Percentiles rank a stretch among this genome's conserved stretches.
Conservation (phyloP, 257 asterid genomes). For the Gardenia jasminoides region DNA sequence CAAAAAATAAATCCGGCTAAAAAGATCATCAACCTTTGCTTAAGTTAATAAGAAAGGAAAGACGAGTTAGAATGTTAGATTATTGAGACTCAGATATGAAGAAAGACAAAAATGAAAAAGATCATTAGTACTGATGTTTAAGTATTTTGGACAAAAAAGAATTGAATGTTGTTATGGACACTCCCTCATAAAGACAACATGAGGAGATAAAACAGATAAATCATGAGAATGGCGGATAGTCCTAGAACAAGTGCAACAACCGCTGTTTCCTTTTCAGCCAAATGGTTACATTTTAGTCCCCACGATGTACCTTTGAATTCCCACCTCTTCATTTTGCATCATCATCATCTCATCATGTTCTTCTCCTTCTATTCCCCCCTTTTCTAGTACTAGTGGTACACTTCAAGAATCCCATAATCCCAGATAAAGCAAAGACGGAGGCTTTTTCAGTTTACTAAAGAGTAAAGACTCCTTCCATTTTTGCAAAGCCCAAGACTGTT, state of each 20-base stretch:
- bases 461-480: slow-evolving; percentile 13
- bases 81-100: slow-evolving; percentile 18
- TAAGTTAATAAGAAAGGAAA: background rate
- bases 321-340: slow-evolving; percentile 18
- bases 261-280: slow-evolving; percentile 23
- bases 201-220: slow-evolving; percentile 9
- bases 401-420: slow-evolving; percentile 16
- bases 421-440: background rate
- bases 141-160: background rate
- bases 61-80: background rate
- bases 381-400: background rate
- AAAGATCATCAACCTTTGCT: slow-evolving; percentile 1
- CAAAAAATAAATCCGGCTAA: background rate
- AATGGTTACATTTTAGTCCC: slow-evolving; percentile 27
- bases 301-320: slow-evolving; percentile 25
- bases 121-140: no score
- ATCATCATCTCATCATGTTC: slow-evolving; percentile 1
- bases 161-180: background rate
- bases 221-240: slow-evolving; percentile 65
- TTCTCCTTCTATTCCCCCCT: slow-evolving; percentile 23
- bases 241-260: slow-evolving; percentile 36
- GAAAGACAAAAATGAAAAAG: background rate
- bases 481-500: slow-evolving; percentile 4
- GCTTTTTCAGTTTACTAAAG: background rate
- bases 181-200: slow-evolving; percentile 24